Conservation (phyloP, 2,329 filamentous ascomycete genomes). For the Spiromastix sp. region DNA sequence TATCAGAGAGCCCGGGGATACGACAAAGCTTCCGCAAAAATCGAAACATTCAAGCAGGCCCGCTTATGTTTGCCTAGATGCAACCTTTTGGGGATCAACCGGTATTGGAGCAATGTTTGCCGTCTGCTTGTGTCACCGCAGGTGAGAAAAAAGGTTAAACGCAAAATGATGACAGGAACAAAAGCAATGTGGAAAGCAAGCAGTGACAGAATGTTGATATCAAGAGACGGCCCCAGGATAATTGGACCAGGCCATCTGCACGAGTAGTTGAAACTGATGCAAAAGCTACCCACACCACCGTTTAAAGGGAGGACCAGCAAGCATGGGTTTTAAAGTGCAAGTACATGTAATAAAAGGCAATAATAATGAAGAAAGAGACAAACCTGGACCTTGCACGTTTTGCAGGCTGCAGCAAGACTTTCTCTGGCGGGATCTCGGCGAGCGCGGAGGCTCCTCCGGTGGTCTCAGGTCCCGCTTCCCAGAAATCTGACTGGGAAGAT, state of each 20-base stretch:
- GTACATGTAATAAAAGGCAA: neutral
- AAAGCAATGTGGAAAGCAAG: no score
- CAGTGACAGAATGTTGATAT: neutral
- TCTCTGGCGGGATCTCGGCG: slow-evolving; percentile 2
- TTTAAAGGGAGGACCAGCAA: slow-evolving; percentile 1
- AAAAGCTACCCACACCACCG: slow-evolving; percentile 2
- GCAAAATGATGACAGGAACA: no score
- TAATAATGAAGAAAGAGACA: neutral
- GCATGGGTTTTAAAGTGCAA: neutral
- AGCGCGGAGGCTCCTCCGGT: slow-evolving; percentile 1
- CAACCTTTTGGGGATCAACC: no score
- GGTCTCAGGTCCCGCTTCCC: neutral
- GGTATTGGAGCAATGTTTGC: no score
- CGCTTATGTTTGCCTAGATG: no score
- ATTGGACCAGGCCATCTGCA: neutral
- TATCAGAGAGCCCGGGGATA: slow-evolving; percentile 1
- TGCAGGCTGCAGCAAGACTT: slow-evolving; percentile 1
- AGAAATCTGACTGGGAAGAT: neutral
- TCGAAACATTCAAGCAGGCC: slow-evolving; percentile 3
- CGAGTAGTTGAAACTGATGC: neutral
- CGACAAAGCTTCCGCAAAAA: slow-evolving; percentile 2
- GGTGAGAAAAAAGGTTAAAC: no score
- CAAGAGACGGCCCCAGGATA: neutral
- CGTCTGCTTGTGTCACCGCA: no score
- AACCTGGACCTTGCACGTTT: slow-evolving; percentile 1